Conservation (phyloP, 1,284 basidiomycete genomes). For the Apiotrichum mycotoxinovorans region DNA sequence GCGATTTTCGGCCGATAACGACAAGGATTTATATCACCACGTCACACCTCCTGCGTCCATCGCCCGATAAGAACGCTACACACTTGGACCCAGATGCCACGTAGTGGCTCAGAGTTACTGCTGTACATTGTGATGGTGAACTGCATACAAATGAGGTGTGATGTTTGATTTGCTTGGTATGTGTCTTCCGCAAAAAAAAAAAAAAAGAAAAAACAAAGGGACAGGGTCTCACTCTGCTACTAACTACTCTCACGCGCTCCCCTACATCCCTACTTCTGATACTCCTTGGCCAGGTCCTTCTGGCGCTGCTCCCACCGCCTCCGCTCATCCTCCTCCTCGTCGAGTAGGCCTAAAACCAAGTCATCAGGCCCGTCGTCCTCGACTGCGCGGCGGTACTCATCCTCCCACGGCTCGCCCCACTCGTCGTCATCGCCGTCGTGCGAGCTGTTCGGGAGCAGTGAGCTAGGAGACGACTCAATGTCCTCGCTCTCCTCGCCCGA, state of each 20-base stretch:
- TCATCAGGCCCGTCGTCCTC: slow-evolving; percentile 49
- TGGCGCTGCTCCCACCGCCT: slow-evolving; percentile 27
- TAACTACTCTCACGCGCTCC: not conserved
- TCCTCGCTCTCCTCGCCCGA: slow-evolving; percentile 16
- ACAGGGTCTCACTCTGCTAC: not conserved
- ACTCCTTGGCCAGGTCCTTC: slow-evolving; percentile 12
- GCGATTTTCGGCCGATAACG: slow-evolving; percentile 8
- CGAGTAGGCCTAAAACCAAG: slow-evolving; percentile 46
- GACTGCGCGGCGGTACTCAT: slow-evolving; percentile 44
- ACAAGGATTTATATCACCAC: no score
- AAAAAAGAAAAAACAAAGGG: no score
- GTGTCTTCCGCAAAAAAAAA: not conserved
- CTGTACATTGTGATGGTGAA: not conserved
- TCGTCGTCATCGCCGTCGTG: slow-evolving; percentile 23
- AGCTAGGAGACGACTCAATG: slow-evolving; percentile 29
- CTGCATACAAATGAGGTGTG: not conserved
- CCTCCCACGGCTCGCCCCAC: slow-evolving; percentile 45
- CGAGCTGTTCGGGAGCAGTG: slow-evolving; percentile 24
- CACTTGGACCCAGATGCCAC: no score
- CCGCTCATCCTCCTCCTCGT: slow-evolving; percentile 49
- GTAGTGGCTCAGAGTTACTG: no score
- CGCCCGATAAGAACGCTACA: no score
- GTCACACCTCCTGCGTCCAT: no score
- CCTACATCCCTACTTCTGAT: not conserved
- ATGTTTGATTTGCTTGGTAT: not conserved